These are phyloP conservation scores for Trifolium fragiferum DNA, from an alignment of 306 rosid genomes.

Conservation along the genomic window DNA sequence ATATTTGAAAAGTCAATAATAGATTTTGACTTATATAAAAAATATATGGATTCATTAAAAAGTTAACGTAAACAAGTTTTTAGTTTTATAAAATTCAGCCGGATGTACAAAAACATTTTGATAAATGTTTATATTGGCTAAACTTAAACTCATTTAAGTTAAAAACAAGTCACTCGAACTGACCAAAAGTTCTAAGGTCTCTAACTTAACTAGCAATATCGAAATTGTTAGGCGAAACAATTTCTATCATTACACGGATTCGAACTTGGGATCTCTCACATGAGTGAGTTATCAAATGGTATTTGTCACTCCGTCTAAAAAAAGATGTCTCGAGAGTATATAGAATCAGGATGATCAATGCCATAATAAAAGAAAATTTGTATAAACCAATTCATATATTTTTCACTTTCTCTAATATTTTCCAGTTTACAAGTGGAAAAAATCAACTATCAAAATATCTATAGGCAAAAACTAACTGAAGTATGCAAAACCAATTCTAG, in stretches of 20 bases:
- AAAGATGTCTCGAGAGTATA: conserved; percentile 24
- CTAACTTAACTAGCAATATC: too few relatives aligned
- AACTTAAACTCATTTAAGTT: not conserved
- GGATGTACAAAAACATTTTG: not conserved
- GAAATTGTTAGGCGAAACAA: too few relatives aligned
- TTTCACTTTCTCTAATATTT: conserved; percentile 32
- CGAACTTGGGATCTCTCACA: too few relatives aligned
- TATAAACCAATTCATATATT: not conserved
- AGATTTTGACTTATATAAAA: too few relatives aligned
- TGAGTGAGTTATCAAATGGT: too few relatives aligned
- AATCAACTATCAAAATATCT: conserved; percentile 31
- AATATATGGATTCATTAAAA: too few relatives aligned
- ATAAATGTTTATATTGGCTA: not conserved
- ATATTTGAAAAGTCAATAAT: too few relatives aligned
- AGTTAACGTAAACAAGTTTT: too few relatives aligned
- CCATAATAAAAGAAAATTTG: conserved; percentile 13
- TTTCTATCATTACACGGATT: not conserved
- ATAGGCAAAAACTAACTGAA: conserved; percentile 10
- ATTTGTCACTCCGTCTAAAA: too few relatives aligned
- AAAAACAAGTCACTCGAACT: not conserved
- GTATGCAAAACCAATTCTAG: conserved; percentile 9
- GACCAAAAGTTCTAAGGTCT: too few relatives aligned
- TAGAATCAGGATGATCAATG: conserved; percentile 24
- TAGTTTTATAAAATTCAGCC: too few relatives aligned
- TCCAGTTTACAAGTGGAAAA: conserved; percentile 41